phyloP scores from a whole-genome alignment of 2,329 filamentous ascomycete species.

The Xylariales sp. region DNA sequence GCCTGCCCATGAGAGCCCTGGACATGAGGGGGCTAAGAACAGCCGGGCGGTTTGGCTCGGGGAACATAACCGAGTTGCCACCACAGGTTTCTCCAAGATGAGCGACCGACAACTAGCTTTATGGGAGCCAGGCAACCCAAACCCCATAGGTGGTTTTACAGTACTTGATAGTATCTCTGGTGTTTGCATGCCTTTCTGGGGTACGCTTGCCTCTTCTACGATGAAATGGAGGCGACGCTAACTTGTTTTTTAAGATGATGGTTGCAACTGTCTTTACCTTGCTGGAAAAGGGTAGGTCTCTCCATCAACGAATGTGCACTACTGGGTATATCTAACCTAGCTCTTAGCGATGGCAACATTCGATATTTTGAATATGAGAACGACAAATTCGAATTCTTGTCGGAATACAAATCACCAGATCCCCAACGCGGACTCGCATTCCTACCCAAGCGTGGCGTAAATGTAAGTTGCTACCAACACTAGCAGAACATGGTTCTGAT shows the following conservation, averaged over 20 bases:
- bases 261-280: constrained; percentile 93
- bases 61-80: constrained; percentile 94
- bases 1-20: constrained; percentile 83
- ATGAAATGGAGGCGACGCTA: constrained; percentile 33
- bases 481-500: background rate
- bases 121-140: constrained; percentile 89
- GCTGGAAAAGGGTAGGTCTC: constrained; percentile 89
- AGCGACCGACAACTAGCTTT: constrained; percentile 95
- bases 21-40: constrained; percentile 95
- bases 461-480: constrained; percentile 63
- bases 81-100: constrained; percentile 98
- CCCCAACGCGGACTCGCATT: constrained; percentile 96
- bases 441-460: constrained; percentile 92
- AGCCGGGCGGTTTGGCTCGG: constrained; percentile 97
- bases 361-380: constrained; percentile 99
- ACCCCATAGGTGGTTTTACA: constrained; percentile 90
- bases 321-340: constrained; percentile 43
- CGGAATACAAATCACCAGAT: constrained; percentile 96
- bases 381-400: constrained; percentile 97
- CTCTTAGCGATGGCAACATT: constrained; percentile 89
- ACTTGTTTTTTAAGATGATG: constrained; percentile 73
- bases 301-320: background rate
- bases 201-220: constrained; percentile 53
- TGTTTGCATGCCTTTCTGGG: constrained; percentile 99
- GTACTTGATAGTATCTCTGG: constrained; percentile 95